Conservation (phyloP, 2,329 filamentous ascomycete species). For the Scedosporium aurantiacum region DNA sequence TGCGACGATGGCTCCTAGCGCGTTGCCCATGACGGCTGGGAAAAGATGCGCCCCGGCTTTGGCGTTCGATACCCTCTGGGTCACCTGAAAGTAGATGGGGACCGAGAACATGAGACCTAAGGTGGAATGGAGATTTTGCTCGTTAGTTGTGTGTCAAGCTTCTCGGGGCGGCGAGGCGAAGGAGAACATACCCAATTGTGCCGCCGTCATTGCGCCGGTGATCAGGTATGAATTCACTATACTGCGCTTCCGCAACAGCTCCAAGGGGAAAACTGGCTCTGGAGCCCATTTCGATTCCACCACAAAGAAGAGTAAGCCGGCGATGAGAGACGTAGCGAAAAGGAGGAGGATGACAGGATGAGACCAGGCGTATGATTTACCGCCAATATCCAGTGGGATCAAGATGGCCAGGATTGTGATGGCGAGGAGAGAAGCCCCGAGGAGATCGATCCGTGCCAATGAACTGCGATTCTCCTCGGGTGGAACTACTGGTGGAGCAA, state of each 20-base stretch:
- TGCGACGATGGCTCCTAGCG: constrained; percentile 48
- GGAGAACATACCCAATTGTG: constrained; percentile 28
- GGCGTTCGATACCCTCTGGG: constrained; percentile 44
- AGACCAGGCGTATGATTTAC: constrained; percentile 42
- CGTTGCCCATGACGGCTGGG: constrained; percentile 57
- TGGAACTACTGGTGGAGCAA: background rate
- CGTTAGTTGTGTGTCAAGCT: too few species aligned
- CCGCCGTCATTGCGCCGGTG: constrained; percentile 38
- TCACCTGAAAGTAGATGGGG: constrained; percentile 60
- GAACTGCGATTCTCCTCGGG: background rate
- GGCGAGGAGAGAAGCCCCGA: constrained; percentile 45
- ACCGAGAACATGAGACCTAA: constrained; percentile 44
- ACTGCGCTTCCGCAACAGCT: constrained; percentile 38
- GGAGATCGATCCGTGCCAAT: constrained; percentile 38
- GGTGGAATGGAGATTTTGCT: too few species aligned
- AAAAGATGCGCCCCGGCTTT: constrained; percentile 50
- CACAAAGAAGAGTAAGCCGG: constrained; percentile 30
- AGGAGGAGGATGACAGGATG: constrained; percentile 36
- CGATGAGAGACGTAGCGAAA: constrained; percentile 24
- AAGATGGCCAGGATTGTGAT: constrained; percentile 46
- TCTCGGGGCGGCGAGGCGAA: too few species aligned
- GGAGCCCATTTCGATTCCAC: constrained; percentile 35
- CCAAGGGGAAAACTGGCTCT: constrained; percentile 49
- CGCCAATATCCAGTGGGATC: constrained; percentile 42
- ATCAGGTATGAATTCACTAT: constrained; percentile 43